Evolutionary conservation across 2,329 filamentous ascomycete species (phyloP).

Genomic region (Colletotrichum godetiae): DNA sequence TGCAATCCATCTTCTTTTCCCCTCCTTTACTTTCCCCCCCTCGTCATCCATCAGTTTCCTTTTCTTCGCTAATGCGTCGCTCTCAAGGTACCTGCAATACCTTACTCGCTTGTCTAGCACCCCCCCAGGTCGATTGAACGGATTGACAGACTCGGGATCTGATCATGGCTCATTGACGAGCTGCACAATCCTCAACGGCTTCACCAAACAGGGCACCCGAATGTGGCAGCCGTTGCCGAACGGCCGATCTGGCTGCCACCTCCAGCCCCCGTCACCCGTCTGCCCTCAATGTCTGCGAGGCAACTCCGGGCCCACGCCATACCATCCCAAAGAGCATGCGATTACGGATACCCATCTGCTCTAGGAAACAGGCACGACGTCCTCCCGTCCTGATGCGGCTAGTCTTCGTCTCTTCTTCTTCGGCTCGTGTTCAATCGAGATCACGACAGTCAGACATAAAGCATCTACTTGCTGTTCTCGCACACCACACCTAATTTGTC

Average conservation of each 20-base stretch:
- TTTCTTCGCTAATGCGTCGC: neutral
- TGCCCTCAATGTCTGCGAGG: neutral
- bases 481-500: conserved; percentile 26
- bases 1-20: neutral
- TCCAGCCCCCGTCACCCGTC: conserved; percentile 5
- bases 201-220: conserved; percentile 17
- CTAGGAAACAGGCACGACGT: conserved; percentile 15
- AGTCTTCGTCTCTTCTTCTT: conserved; percentile 8
- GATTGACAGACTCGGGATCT: neutral
- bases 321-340: neutral
- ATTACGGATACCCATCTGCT: conserved; percentile 14
- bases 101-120: neutral
- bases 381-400: conserved; percentile 17
- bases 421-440: conserved; percentile 33
- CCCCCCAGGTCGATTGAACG: too few species aligned
- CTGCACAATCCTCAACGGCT: conserved; percentile 4
- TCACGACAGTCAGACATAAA: conserved; percentile 12
- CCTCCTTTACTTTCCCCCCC: neutral
- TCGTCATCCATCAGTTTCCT: neutral
- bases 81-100: neutral
- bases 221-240: conserved; percentile 27
- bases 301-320: neutral
- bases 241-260: conserved; percentile 31
- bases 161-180: neutral
- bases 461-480: neutral